These are phyloP conservation scores for Cercospora sp. DNA, from an alignment of 2,329 filamentous ascomycete species.

Conservation along the genomic window DNA sequence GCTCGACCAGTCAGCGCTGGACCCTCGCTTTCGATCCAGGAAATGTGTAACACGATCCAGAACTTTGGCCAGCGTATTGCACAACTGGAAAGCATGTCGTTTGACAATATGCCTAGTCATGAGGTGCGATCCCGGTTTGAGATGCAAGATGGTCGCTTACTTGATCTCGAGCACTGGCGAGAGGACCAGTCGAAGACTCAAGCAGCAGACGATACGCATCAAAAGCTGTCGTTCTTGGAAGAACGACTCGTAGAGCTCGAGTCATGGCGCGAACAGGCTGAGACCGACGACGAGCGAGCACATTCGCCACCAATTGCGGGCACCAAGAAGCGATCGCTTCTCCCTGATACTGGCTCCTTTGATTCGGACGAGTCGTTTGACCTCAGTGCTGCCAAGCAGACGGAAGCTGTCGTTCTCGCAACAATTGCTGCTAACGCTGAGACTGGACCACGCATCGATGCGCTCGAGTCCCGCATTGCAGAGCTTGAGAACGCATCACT, in stretches of 20 bases:
- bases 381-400: constrained; percentile 39
- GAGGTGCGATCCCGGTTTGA: constrained; percentile 70
- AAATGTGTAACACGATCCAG: constrained; percentile 52
- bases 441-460: constrained; percentile 47
- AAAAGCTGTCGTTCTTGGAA: constrained; percentile 48
- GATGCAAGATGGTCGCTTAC: constrained; percentile 64
- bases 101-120: constrained; percentile 66
- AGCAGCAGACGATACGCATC: constrained; percentile 44
- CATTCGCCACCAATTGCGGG: constrained; percentile 36
- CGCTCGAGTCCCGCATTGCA: constrained; percentile 51
- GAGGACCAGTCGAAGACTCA: constrained; percentile 32
- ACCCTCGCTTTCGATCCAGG: constrained; percentile 44
- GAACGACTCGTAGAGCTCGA: constrained; percentile 69
- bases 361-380: constrained; percentile 43
- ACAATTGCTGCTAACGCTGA: constrained; percentile 41
- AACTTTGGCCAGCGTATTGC: constrained; percentile 62
- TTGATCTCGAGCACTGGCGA: constrained; percentile 64
- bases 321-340: constrained; percentile 37
- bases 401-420: constrained; percentile 39
- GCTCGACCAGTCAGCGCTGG: constrained; percentile 18
- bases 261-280: constrained; percentile 42
- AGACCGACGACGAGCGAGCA: constrained; percentile 32
- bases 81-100: constrained; percentile 68
- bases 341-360: constrained; percentile 44
- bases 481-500: constrained; percentile 59